Conservation (phyloP, 2,329 filamentous ascomycete species). For the Xylariaceae sp. region DNA sequence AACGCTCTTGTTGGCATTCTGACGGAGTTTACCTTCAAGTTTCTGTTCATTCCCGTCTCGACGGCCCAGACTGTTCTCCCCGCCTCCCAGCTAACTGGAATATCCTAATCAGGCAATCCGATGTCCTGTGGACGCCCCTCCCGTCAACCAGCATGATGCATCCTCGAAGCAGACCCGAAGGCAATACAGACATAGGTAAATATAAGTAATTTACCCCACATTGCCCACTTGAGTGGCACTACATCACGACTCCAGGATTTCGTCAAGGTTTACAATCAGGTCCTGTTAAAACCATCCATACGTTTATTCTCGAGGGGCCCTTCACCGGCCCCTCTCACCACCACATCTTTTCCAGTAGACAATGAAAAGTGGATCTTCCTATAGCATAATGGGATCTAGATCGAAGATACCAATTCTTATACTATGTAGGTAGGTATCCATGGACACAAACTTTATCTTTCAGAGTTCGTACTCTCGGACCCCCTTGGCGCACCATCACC, state of each 20-base stretch:
- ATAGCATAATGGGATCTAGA: neutral
- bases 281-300: neutral
- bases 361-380: neutral
- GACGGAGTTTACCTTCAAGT: neutral
- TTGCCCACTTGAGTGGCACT: constrained; percentile 2
- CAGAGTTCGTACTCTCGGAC: neutral
- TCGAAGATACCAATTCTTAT: neutral
- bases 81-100: constrained; percentile 18
- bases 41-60: neutral
- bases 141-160: constrained; percentile 17
- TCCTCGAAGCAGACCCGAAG: too few species aligned
- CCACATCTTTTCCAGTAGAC: constrained; percentile 4
- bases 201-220: constrained; percentile 13
- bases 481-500: constrained; percentile 5
- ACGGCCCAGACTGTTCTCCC: constrained; percentile 27
- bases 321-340: constrained; percentile 9
- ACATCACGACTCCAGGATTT: constrained; percentile 14
- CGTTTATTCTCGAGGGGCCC: neutral
- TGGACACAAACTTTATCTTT: neutral
- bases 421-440: neutral
- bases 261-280: constrained; percentile 12
- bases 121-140: constrained; percentile 9
- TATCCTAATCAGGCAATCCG: constrained; percentile 37
- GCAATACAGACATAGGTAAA: too few species aligned
- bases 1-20: neutral